Base-by-base conservation (phyloP, 495 filamentous ascomycete genomes). In the Aspergillus indologenus region DNA sequence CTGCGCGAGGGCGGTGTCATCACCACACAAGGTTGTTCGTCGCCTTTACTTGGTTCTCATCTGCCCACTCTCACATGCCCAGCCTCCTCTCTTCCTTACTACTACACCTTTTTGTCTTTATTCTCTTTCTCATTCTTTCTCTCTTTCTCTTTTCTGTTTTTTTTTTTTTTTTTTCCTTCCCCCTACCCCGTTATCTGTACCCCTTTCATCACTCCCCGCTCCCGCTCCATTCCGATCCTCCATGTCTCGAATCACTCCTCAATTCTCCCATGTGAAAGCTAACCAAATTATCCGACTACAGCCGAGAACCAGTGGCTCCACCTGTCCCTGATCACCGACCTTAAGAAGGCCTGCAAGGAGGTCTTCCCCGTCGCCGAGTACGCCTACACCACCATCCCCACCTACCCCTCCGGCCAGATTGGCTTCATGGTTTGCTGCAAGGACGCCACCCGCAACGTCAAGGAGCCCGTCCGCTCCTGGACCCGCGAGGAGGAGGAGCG, bases 351-450 rank as follows among this genome's bases (percentile, higher is more conserved):
- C 67, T 98, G 95, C 87, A 85, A 87, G 63, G 90, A 96, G 78
- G 90, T 99, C 75, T 99, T 99, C 86, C 92, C 95, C 51, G 87
- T 88, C 57, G 95, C 87, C 72, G 95, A 98, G 78, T 99, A 98
- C 82, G 95, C 90, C 62, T 99, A 96, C 86, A 98, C 95, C 65
- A 97, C 93, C 68, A 99, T 98, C 79, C 95, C 95, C 57, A 99
- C 95, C 69, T 99, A 99, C 82, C 95, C 95, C 57, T 94, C 90
- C 57, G 95, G 95, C 73, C 93, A 97, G 82, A 99, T 99, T 71
- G 95, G 95, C 73, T 99, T 98, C 86, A 96, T 98, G 91, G 90
- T 99, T 63, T 98, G 94, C 86, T 89, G 82, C 86, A 98, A 98
- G 85, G 94, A 98, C 70, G 80, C 85, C 64, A 83, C 71, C 63